Percentiles rank a stretch among this genome's conserved stretches.
Evolutionary conservation across 2,329 filamentous ascomycete genomes (phyloP).

Genomic region (Nigrospora sphaerica): DNA sequence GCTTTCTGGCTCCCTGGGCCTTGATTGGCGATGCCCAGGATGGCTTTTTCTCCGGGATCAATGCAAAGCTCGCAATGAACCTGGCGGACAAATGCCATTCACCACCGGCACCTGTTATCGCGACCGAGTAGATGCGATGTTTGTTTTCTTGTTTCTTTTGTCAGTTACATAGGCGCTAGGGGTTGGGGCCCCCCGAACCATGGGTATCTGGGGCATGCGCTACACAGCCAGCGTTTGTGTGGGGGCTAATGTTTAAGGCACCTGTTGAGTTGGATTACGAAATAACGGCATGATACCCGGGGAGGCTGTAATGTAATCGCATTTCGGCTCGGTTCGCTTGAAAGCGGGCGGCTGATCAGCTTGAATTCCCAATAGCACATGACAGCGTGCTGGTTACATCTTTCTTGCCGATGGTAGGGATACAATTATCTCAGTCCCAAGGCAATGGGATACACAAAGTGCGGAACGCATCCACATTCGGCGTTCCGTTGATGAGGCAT

Average conservation of each 20-base stretch:
- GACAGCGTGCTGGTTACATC: too few relatives aligned
- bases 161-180: not conserved
- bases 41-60: constrained; percentile 30
- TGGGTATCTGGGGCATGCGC: not conserved
- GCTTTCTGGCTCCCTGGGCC: constrained; percentile 42
- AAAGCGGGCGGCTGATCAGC: too few relatives aligned
- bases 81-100: constrained; percentile 16
- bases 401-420: too few relatives aligned
- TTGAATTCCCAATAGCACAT: too few relatives aligned
- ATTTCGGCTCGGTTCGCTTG: too few relatives aligned
- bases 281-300: not conserved
- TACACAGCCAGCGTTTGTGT: not conserved
- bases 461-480: too few relatives aligned
- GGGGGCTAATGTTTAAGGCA: too few relatives aligned
- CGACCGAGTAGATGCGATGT: not conserved
- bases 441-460: too few relatives aligned
- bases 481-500: too few relatives aligned
- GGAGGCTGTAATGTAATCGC: not conserved
- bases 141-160: not conserved
- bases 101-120: constrained; percentile 3
- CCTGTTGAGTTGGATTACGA: not conserved
- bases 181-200: not conserved
- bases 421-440: too few relatives aligned
- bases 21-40: constrained; percentile 32
- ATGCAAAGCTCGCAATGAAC: constrained; percentile 20